Percentiles rank a stretch among this genome's conserved stretches.
phyloP scores from a whole-genome alignment of 1,139 yeast species.

The Saccharomycopsis hybrid region DNA sequence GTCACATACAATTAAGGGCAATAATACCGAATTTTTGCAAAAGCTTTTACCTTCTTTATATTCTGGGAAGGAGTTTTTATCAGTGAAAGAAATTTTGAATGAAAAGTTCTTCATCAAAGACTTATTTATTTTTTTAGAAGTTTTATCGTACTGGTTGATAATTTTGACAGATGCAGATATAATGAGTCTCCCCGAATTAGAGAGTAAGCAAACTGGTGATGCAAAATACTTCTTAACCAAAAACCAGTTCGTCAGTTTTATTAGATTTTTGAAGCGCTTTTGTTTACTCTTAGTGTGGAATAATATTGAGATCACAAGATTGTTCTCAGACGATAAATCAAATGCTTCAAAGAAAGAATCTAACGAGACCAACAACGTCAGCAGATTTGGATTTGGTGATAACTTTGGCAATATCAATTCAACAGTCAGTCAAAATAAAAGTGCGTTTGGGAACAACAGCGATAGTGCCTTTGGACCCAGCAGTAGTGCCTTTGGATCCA shows the following conservation, averaged over 20 bases:
- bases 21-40: slow-evolving; percentile 23
- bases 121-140: slow-evolving; percentile 38
- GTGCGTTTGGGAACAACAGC: too few species aligned
- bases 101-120: slow-evolving; percentile 27
- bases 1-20: slow-evolving; percentile 22
- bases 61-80: too few species aligned
- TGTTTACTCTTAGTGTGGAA: slow-evolving; percentile 51
- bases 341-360: too few species aligned
- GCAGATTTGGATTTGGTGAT: too few species aligned
- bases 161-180: slow-evolving; percentile 70
- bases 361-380: neutral
- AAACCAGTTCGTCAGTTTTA: slow-evolving; percentile 40
- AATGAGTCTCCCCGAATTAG: slow-evolving; percentile 27
- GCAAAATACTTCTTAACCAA: slow-evolving; percentile 40
- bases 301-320: slow-evolving; percentile 22
- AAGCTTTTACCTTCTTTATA: slow-evolving; percentile 20
- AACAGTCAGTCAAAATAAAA: too few species aligned
- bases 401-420: too few species aligned
- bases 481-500: neutral
- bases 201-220: slow-evolving; percentile 12
- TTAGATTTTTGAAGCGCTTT: slow-evolving; percentile 47
- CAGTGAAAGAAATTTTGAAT: slow-evolving; percentile 1
- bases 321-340: neutral
- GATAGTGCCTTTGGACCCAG: slow-evolving; percentile 21
- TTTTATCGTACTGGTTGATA: slow-evolving; percentile 51